phyloP scores from a whole-genome alignment of 176 grass and related monocot genomes.

The Bothriochloa decipiens region DNA sequence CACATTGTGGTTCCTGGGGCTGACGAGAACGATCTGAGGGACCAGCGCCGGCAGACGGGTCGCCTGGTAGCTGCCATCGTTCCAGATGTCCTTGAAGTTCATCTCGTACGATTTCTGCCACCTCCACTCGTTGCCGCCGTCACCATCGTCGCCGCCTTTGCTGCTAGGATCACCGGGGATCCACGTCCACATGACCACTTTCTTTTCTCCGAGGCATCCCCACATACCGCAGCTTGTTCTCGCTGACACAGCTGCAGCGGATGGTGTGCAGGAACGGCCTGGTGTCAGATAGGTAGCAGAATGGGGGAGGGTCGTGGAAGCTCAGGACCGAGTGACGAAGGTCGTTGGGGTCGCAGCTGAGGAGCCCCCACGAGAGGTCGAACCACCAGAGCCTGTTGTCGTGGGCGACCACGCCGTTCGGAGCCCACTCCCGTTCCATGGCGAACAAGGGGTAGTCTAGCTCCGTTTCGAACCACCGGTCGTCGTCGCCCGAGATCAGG shows the following conservation, averaged over 20 bases:
- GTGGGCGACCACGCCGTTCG: neutral
- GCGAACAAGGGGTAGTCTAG: neutral
- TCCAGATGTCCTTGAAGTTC: neutral
- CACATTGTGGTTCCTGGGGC: neutral
- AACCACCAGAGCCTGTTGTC: constrained; percentile 15
- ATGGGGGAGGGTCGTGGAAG: neutral
- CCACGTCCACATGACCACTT: neutral
- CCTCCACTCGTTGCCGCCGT: too few species aligned
- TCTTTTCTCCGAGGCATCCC: neutral
- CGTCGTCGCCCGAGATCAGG: neutral
- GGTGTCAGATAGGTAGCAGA: neutral
- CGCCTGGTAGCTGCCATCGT: neutral
- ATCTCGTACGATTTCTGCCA: neutral
- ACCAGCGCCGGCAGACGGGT: neutral
- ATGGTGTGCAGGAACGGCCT: neutral
- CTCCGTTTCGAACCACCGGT: neutral
- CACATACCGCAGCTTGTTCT: neutral
- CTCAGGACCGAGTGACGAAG: neutral
- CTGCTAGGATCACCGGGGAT: neutral
- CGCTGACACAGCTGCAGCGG: neutral
- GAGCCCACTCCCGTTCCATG: neutral
- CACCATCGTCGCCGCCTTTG: too few species aligned
- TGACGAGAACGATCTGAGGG: neutral
- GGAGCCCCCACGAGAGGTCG: constrained; percentile 26
- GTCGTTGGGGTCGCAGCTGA: neutral